Conservation (phyloP, 73 alveolate genomes). For the Durusdinium trenchii region DNA sequence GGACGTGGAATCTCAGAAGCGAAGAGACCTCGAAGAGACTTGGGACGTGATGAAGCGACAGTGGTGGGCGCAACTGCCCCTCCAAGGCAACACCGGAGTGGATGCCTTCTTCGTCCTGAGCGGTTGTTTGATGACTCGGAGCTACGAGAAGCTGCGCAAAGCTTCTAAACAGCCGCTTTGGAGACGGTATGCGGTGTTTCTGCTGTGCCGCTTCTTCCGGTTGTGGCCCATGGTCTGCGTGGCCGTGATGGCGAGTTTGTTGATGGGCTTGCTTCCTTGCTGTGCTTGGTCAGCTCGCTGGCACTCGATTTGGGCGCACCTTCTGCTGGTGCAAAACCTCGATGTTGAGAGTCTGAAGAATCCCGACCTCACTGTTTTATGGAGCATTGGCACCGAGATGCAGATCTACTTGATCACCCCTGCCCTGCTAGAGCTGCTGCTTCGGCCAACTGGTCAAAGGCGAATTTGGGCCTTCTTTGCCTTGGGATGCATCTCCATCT, state of each 20-base stretch:
- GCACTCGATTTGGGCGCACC: constrained; percentile 21
- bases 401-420: constrained; percentile 8
- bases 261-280: neutral
- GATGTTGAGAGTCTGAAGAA: constrained; percentile 9
- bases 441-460: neutral
- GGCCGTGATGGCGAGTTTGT: neutral
- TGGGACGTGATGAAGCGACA: neutral
- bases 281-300: neutral
- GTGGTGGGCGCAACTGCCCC: constrained; percentile 23
- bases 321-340: constrained; percentile 27
- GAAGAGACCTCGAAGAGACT: neutral
- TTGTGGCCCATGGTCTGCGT: constrained; percentile 15
- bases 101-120: constrained; percentile 49
- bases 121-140: constrained; percentile 16
- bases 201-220: neutral
- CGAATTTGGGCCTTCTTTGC: neutral
- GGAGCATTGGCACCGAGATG: constrained; percentile 46
- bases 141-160: neutral
- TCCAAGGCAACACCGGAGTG: constrained; percentile 41
- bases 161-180: too few relatives aligned
- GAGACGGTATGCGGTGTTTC: neutral
- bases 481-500: neutral
- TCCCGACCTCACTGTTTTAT: constrained; percentile 12
- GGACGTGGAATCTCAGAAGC: constrained; percentile 32
- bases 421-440: neutral